A percentile compares a stretch with the other conserved stretches of the same genome.
These are phyloP conservation scores for Schwanniomyces vanrijiae DNA, from an alignment of 805 yeast species.

Conservation along the genomic window DNA sequence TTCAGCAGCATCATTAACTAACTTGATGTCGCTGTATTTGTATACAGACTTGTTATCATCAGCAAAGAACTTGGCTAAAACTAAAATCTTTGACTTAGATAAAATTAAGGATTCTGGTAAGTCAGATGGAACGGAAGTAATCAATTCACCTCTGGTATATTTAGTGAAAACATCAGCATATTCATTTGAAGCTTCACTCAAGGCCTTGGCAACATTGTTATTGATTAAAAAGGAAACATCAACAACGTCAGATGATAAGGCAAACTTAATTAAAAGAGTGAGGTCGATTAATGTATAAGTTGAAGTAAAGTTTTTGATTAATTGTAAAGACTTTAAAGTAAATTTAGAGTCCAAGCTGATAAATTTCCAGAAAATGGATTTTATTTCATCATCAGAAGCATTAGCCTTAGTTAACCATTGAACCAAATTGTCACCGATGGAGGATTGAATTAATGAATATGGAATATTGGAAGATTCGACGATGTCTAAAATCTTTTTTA, in stretches of 20 bases:
- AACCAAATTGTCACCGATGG: conserved; percentile 36
- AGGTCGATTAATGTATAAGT: conserved; percentile 26
- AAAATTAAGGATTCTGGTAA: conserved; percentile 23
- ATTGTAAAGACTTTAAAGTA: conserved; percentile 30
- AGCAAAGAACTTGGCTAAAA: conserved; percentile 39
- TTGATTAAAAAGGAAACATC: conserved; percentile 44
- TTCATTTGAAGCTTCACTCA: conserved; percentile 22
- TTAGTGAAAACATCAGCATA: conserved; percentile 28
- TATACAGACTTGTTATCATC: conserved; percentile 26
- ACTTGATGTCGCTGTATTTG: conserved; percentile 38
- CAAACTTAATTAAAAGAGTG: conserved; percentile 31
- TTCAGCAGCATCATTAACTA: conserved; percentile 27
- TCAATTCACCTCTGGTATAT: conserved; percentile 37
- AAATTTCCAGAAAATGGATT: conserved; percentile 36
- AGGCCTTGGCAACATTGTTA: conserved; percentile 37
- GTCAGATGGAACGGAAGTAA: conserved; percentile 17
- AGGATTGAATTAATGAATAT: conserved; percentile 31
- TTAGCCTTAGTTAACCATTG: conserved; percentile 34
- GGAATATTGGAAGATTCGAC: conserved; percentile 29
- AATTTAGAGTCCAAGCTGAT: conserved; percentile 32
- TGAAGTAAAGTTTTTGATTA: conserved; percentile 36
- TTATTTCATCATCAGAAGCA: conserved; percentile 28
- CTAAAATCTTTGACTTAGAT: conserved; percentile 39
- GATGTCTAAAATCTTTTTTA: conserved; percentile 31
- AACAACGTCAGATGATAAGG: conserved; percentile 35